Conservation (phyloP, 2,329 filamentous ascomycete species). For the Cyphellophora attinorum region DNA sequence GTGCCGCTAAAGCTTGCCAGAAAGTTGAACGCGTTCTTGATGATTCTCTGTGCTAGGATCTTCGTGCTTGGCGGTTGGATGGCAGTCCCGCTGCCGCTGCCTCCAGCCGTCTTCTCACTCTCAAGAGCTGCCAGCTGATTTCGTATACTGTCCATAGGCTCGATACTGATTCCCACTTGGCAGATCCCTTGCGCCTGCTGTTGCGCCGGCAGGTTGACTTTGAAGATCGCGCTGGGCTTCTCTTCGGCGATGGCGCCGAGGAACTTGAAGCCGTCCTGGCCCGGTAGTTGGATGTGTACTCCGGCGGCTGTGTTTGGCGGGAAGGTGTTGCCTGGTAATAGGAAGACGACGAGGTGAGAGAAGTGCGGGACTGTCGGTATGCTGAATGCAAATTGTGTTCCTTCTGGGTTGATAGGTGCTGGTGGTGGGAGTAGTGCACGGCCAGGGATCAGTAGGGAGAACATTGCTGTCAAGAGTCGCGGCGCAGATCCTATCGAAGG, state of each 20-base stretch:
- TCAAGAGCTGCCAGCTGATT: slow-evolving; percentile 55
- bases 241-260: slow-evolving; percentile 82
- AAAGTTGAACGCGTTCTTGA: slow-evolving; percentile 96
- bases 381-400: slow-evolving; percentile 52
- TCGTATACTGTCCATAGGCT: slow-evolving; percentile 63
- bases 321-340: slow-evolving; percentile 67
- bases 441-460: not conserved
- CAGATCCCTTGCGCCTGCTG: slow-evolving; percentile 28
- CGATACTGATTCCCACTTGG: slow-evolving; percentile 64
- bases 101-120: slow-evolving; percentile 20
- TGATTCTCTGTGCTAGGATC: slow-evolving; percentile 81
- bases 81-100: not conserved
- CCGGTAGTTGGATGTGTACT: slow-evolving; percentile 74
- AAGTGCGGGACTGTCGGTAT: slow-evolving; percentile 55
- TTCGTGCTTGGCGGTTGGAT: slow-evolving; percentile 42
- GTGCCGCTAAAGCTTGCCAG: slow-evolving; percentile 73
- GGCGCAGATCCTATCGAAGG: too few species aligned
- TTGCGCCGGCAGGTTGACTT: slow-evolving; percentile 40
- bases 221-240: slow-evolving; percentile 89
- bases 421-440: slow-evolving; percentile 26
- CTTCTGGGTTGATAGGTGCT: slow-evolving; percentile 36
- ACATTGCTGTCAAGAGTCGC: slow-evolving; percentile 1
- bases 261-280: slow-evolving; percentile 61
- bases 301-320: slow-evolving; percentile 72
- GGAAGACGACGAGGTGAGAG: slow-evolving; percentile 75